Base-by-base conservation (phyloP, 1,284 basidiomycete genomes). In the Hemileia vastatrix region DNA sequence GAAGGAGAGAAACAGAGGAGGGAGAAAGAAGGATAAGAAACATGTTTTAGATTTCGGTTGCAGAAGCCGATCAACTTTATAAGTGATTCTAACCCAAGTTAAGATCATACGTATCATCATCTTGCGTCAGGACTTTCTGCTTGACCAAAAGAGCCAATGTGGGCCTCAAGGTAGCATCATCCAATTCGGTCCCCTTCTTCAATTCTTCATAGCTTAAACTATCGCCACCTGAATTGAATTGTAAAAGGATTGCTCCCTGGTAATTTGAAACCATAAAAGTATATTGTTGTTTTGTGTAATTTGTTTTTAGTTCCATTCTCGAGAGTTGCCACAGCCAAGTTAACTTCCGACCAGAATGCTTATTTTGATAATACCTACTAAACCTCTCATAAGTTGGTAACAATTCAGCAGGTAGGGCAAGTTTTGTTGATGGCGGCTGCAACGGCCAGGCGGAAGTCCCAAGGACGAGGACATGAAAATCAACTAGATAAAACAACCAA, bases 261-360 rank as follows among this genome's bases (percentile, higher is more conserved):
- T 92, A 98, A 49, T 90, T 86, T 71, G 87, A 91, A 63, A 90
- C 91, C 84, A 92, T 90, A 72, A 98, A 81, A 67, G 94, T 93
- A 79, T 94, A 94, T 79, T 95, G 96, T 76, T 93, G 90, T 71
- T 85, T 85, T 55, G 91, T 81, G 77, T 95, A 93, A 73, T 88
- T 92, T 63, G 93, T 92, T 64, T 88, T 84, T 54, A 98, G 81
- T 76, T 98, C 95, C 79, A 91, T 94, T 81, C 94, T 93, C 36
- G 87, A 91, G 76, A 94, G 87, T 75, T 96, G 94, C 94, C 94
- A 97, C 18, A 97, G 78, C 94, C 94, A 98, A 0, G 89, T 93
- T 24, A 98, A 81, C 73, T 95, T 95, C 65, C 95, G 87, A 21
- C 94, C 94, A 3, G 86, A 88, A 77, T 94, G 90, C 78, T 94